Base-by-base conservation (phyloP, 2,329 filamentous ascomycete genomes). In the Aquanectria penicillioides region DNA sequence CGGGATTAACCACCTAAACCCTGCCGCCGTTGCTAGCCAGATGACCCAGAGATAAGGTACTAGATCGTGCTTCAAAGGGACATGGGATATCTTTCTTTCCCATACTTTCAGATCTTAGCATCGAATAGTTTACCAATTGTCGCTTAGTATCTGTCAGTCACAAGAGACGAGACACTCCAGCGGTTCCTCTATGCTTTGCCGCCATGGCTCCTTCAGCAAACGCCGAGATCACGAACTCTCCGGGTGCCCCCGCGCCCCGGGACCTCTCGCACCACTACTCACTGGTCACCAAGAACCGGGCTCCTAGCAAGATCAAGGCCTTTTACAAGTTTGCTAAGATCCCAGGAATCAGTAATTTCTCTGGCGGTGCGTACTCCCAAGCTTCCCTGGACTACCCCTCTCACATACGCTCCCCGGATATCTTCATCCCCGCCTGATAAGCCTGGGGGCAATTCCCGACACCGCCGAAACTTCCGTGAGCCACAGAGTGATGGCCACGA, bases 321-420 rank as follows among this genome's bases (percentile, higher is more conserved):
- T 92, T 94, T 75, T 97, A 97, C 81, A 93, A 92, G 76, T 97
- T 92, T 77, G 95, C 95, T 68, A 62, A 73, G 65, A 86, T 88
- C 48, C 86, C 86, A 0, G 83, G 84, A n/a, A 84, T 89, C 59
- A 81, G 79, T 26, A 88, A 89, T 65, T 69, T 89, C 40, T 85
- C 86, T 56, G 86, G 86, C 64, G 87, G 86, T 88, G 73, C 63
- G 81, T 77, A 22, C 40, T 34, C 17, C 28, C n/a, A 17, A 6
- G 22, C 13, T 47, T 37, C 10, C 20, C 4, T 41, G 46, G 48
- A 29, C 23, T 15, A 33, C 25, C 2, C 15, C 33, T 28, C 37
- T 41, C n/a, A n/a, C n/a, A n/a, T n/a, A n/a, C n/a, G n/a, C n/a
- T n/a, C n/a, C n/a, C 36, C 33, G 33, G n/a, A 33, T 37, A 9